Base-by-base conservation (phyloP, 2,329 filamentous ascomycete genomes). In the Penicillium sp. region DNA sequence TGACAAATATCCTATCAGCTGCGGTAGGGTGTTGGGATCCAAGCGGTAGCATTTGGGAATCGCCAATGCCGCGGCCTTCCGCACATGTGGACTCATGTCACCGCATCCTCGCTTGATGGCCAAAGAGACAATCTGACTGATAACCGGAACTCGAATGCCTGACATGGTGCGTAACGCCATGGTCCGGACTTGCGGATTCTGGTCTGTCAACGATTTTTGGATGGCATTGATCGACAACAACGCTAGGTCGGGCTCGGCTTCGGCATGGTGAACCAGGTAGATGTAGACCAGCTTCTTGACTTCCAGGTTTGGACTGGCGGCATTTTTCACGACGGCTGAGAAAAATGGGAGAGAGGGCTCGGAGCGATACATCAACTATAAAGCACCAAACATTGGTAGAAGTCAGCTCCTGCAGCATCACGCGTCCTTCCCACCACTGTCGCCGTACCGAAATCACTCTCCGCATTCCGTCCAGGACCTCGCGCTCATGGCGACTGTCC, bases 251-350 rank as follows among this genome's bases (percentile, higher is more conserved):
- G 91, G 93, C 64, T 97, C 93, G 55, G 90, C 83, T 68, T 97
- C 93, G 67, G 93, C 93, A 78, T 98, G 90, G 66, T 94, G 88
- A 51, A 97, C 85, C 53, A 98, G 83, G 72, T 96, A 98, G 66
- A 96, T 95, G 76, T 98, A 98, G 53, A 98, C 93, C 47, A 98
- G 83, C 70, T 97, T 97, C 73, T 96, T 94, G 70, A 97, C 90
- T 64, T 95, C 90, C 61, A 96, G 79, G 62, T 90, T 95, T 11
- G 90, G 86, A 34, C 88, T 95, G 27, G 91, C 91, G 50, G 96
- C 89, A 61, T 97, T 98, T 75, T 98, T 98, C 68, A 98, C 89
- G 47, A 98, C 87, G 25, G 90, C 87, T n/a, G 91, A 95, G 76
- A 98, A 98, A 77, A 91, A 95, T 24, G 88, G 84, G 2, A 95